Base-by-base conservation (phyloP, 176 grass and related monocot species). In the Oryza glaberrima region DNA sequence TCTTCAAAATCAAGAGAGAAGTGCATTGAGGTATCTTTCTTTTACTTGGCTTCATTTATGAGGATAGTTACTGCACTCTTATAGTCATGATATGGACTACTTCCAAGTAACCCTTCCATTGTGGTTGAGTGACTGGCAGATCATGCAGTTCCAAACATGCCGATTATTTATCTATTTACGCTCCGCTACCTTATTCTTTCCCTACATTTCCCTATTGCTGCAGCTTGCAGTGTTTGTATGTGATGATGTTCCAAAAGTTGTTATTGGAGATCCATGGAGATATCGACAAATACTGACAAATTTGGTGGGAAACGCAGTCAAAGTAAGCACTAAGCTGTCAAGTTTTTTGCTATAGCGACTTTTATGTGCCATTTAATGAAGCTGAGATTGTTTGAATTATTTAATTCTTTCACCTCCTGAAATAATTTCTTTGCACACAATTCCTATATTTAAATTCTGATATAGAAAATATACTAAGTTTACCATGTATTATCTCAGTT, bases 221-320 rank as follows among this genome's bases (percentile, higher is more conserved):
- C 84, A 98, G 95, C 93, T 98, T 88, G 93, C 95, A 73, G 95
- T 92, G 23, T 93, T 98, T 92, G 95, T 95, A 82, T 93, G 91
- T 30, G 93, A 95, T 11, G 73, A 94, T 12, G 91, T 98, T 76
- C 95, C 95, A 44, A 86, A 95, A 35, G 80, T 92, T 85, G 91
- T 98, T 67, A 85, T 90, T 22, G 95, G 95, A 40, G 95, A 98
- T 88, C 95, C 93, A 56, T 94, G 91, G 87, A 93, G 95, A 71
- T 98, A 93, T 88, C 86, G 91, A 36, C 93, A 98, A 79, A 94
- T 98, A 90, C 79, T 98, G 65, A 98, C 95, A 85, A 98, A 98
- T 91, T 88, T 98, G 45, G 95, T 98, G 20, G 91, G 93, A 48
- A 98, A 98, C 60, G 94, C 95, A 58, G 91, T 98, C 25, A 98